Evolutionary conservation across 768 basidiomycete species (phyloP).

Genomic region (Boletus rex-veris): DNA sequence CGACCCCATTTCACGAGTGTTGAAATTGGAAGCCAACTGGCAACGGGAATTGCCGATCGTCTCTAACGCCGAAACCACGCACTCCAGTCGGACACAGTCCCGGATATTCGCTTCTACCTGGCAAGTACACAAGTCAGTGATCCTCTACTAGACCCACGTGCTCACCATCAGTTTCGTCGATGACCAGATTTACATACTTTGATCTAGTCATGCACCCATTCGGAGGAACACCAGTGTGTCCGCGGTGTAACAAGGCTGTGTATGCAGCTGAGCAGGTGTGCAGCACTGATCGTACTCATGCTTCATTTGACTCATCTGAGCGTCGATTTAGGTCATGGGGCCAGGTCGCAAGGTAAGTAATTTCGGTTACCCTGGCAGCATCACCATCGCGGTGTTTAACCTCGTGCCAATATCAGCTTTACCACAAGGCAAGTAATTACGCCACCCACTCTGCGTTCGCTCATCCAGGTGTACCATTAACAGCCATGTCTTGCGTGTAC

Average conservation of each 20-base stretch:
- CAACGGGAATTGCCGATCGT: conserved; percentile 17
- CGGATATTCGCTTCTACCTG: not conserved
- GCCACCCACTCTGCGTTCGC: not conserved
- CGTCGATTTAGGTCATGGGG: conserved; percentile 61
- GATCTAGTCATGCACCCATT: conserved; percentile 59
- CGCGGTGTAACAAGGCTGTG: conserved; percentile 70
- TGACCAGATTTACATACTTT: conserved; percentile 3
- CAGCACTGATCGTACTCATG: not conserved
- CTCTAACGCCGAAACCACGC: not conserved
- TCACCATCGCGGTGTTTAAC: conserved; percentile 1
- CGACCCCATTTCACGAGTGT: not conserved
- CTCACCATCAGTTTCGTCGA: conserved; percentile 3
- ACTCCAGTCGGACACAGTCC: not conserved
- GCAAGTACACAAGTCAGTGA: conserved; percentile 9
- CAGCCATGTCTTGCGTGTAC: conserved; percentile 80
- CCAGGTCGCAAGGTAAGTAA: conserved; percentile 78
- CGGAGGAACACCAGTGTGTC: conserved; percentile 68
- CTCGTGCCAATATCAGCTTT: conserved; percentile 47
- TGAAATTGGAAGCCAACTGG: not conserved
- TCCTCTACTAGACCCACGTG: not conserved
- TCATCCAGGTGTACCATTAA: not conserved
- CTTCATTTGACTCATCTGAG: not conserved
- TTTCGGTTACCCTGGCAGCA: conserved; percentile 1
- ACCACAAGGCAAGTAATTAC: conserved; percentile 60
- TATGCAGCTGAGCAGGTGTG: conserved; percentile 87